phyloP scores from a whole-genome alignment of 1,139 yeast species.

The Debaryomyces singareniensis region DNA sequence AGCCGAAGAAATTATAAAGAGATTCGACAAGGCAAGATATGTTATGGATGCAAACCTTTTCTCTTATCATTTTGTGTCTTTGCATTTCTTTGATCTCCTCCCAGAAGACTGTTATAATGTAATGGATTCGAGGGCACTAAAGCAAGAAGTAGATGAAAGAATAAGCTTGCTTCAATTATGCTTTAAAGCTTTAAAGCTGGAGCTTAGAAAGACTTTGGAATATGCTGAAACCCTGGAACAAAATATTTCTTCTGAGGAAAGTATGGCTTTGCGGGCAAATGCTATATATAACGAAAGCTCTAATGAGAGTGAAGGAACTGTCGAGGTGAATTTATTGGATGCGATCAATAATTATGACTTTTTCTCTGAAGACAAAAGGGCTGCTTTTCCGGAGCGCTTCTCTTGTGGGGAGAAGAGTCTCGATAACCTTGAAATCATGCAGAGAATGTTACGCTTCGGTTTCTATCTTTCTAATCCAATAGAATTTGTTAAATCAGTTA shows the following conservation, averaged over 20 bases:
- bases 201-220: no score
- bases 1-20: conserved; percentile 2
- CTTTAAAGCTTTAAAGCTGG: no score
- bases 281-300: no score
- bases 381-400: background rate
- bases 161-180: background rate
- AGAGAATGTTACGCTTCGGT: conserved; percentile 2
- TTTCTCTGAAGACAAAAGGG: background rate
- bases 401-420: background rate
- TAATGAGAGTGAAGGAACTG: no score
- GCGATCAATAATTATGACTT: conserved; percentile 1
- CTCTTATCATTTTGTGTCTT: conserved; percentile 9
- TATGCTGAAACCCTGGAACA: no score
- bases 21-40: conserved; percentile 6
- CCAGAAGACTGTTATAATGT: background rate
- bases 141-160: background rate
- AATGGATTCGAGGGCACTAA: background rate
- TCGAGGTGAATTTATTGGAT: background rate
- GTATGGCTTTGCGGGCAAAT: no score
- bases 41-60: conserved; percentile 12
- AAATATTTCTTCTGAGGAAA: no score
- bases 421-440: conserved; percentile 1
- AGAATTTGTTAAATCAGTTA: background rate
- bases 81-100: conserved; percentile 6
- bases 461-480: conserved; percentile 1